Conservation (phyloP, 257 asterid genomes). For the Jasminum sambac region DNA sequence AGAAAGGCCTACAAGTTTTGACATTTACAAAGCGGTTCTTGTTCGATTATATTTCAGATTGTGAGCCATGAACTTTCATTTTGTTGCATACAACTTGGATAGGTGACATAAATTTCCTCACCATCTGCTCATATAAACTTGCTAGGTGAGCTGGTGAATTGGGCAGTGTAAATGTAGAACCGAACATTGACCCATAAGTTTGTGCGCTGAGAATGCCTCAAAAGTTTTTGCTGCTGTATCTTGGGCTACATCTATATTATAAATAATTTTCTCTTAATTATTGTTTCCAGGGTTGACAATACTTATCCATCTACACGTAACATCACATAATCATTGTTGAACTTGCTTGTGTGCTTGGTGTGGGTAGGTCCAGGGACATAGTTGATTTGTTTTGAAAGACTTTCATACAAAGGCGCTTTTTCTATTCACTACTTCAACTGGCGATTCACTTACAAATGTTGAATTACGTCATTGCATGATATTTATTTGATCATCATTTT, state of each 20-base stretch:
- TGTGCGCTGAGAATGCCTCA: neutral
- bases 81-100: neutral
- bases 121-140: neutral
- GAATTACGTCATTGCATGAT: conserved; percentile 5
- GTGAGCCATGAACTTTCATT: neutral
- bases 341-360: neutral
- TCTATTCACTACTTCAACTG: neutral
- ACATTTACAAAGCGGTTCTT: neutral
- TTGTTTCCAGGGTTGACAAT: neutral
- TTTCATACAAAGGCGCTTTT: neutral
- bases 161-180: neutral
- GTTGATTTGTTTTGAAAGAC: neutral
- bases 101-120: neutral
- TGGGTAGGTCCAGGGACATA: neutral
- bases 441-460: neutral
- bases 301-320: neutral
- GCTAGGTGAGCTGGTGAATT: neutral
- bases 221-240: neutral
- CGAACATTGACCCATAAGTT: neutral
- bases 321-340: neutral
- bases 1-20: neutral
- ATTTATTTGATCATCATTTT: conserved; percentile 4
- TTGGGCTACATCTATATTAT: neutral
- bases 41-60: neutral
- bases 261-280: neutral